phyloP scores from a whole-genome alignment of 108 stramenopile species.

The Schizochytrium sp. region DNA sequence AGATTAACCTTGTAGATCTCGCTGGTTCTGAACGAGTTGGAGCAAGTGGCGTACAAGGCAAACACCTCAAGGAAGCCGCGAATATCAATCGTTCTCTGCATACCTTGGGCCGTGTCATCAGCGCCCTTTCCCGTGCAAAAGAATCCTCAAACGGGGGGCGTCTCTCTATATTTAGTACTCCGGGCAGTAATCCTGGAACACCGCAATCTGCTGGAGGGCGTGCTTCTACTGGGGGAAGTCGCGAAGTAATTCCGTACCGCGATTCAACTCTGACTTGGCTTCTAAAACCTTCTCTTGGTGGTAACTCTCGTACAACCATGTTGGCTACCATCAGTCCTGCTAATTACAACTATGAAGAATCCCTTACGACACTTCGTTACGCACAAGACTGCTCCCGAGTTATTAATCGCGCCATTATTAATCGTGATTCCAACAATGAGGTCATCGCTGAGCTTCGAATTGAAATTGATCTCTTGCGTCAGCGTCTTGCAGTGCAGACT shows the following conservation, averaged over 20 bases:
- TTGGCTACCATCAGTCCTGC: constrained; percentile 67
- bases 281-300: constrained; percentile 66
- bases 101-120: constrained; percentile 66
- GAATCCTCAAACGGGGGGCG: not conserved
- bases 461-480: not conserved
- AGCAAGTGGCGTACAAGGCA: constrained; percentile 75
- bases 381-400: constrained; percentile 59
- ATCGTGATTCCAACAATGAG: not conserved
- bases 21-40: constrained; percentile 80
- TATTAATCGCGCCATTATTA: not conserved
- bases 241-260: constrained; percentile 71
- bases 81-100: constrained; percentile 72
- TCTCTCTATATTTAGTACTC: constrained; percentile 59
- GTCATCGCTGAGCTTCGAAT: constrained; percentile 17
- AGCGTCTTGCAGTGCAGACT: not conserved
- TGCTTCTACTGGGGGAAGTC: not conserved
- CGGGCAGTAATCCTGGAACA: not conserved
- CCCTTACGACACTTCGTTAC: constrained; percentile 68
- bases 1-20: constrained; percentile 79
- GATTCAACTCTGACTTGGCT: constrained; percentile 77
- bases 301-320: constrained; percentile 70
- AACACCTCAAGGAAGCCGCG: constrained; percentile 74
- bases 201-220: not conserved
- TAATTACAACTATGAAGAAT: constrained; percentile 67
- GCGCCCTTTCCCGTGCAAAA: constrained; percentile 24